These are phyloP conservation scores for Arctium lappa DNA, from an alignment of 129 eudicot species.

Conservation along the genomic window DNA sequence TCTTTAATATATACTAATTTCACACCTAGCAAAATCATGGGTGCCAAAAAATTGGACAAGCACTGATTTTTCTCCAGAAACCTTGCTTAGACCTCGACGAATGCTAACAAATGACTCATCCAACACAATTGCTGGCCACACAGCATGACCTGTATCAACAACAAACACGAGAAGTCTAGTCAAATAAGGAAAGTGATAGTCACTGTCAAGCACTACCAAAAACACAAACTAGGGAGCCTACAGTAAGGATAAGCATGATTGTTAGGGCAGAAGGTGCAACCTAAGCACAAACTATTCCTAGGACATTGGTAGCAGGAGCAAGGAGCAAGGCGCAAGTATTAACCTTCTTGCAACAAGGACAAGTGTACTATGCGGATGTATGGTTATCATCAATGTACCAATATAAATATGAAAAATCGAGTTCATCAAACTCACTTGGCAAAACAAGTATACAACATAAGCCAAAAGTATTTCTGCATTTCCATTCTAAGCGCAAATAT, in stretches of 20 bases:
- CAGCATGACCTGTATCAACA: constrained; percentile 63
- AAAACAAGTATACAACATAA: neutral
- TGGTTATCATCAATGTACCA: neutral
- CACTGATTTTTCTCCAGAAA: constrained; percentile 76
- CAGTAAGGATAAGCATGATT: neutral
- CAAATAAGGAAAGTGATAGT: neutral
- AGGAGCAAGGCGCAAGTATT: too few relatives aligned
- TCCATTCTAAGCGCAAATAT: neutral
- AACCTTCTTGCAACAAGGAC: neutral
- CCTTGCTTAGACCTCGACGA: constrained; percentile 65
- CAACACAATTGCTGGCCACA: constrained; percentile 93
- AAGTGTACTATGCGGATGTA: neutral
- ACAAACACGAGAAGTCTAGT: constrained; percentile 9
- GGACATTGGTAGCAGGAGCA: neutral
- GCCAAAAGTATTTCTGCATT: neutral
- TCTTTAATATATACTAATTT: neutral
- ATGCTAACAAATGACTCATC: constrained; percentile 67
- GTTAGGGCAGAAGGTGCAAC: neutral
- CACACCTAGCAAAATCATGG: constrained; percentile 95
- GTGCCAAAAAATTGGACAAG: constrained; percentile 96
- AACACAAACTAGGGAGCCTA: neutral
- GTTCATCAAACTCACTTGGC: neutral
- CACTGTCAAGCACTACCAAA: neutral
- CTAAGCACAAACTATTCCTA: neutral
- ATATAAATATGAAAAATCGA: too few relatives aligned